phyloP scores from a whole-genome alignment of 2,329 filamentous ascomycete species.

The Pseudomassariella vexata region DNA sequence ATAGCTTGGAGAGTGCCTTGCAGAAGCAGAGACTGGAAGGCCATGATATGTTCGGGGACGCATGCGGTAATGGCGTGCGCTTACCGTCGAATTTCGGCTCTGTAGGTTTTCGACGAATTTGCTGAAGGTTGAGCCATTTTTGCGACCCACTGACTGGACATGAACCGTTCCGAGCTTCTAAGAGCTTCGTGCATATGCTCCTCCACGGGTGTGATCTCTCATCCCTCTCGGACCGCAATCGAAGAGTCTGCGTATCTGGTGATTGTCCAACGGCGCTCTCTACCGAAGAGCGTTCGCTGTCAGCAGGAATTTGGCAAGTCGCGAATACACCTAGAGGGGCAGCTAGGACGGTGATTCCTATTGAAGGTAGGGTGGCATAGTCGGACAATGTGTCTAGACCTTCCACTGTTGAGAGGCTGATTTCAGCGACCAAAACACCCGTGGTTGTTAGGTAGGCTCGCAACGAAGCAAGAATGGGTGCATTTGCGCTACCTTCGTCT shows the following conservation, averaged over 20 bases:
- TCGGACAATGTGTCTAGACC: constrained; percentile 43
- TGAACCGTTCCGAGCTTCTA: constrained; percentile 45
- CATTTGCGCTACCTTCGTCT: constrained; percentile 22
- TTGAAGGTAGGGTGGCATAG: constrained; percentile 30
- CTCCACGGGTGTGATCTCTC: constrained; percentile 41
- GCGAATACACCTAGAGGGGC: constrained; percentile 49
- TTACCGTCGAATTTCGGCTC: constrained; percentile 38
- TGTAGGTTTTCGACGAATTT: constrained; percentile 36
- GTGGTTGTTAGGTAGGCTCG: constrained; percentile 51
- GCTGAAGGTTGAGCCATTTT: constrained; percentile 45
- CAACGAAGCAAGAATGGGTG: constrained; percentile 41
- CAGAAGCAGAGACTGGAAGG: constrained; percentile 49
- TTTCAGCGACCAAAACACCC: constrained; percentile 44
- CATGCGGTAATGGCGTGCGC: constrained; percentile 26
- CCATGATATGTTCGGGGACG: constrained; percentile 43
- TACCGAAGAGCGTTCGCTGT: constrained; percentile 25
- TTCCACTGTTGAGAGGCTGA: constrained; percentile 41
- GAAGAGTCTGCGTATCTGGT: constrained; percentile 45
- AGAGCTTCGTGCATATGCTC: constrained; percentile 41
- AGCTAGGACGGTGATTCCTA: constrained; percentile 42
- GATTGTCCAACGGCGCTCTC: constrained; percentile 39
- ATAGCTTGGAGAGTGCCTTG: constrained; percentile 36
- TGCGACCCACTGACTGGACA: constrained; percentile 32
- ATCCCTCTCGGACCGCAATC: constrained; percentile 33
- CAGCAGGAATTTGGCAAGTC: constrained; percentile 30